Evolutionary conservation across 2,329 filamentous ascomycete species (phyloP).

Genomic region (Xylaria arbuscula): DNA sequence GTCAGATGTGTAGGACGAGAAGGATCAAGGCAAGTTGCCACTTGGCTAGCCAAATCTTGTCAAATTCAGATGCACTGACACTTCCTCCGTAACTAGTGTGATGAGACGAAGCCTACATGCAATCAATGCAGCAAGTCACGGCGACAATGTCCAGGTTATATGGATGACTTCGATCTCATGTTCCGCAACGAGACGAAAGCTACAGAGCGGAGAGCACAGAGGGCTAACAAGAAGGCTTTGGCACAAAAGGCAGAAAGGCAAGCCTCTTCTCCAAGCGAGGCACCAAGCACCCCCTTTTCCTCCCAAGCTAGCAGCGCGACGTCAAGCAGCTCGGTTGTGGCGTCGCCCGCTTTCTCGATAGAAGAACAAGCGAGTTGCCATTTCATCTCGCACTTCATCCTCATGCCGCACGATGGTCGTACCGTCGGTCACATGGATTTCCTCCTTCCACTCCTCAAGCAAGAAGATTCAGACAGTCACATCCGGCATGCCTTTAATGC

Average conservation of each 20-base stretch:
- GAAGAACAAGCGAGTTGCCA: constrained; percentile 68
- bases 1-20: constrained; percentile 78
- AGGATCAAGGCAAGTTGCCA: constrained; percentile 73
- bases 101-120: constrained; percentile 74
- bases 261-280: constrained; percentile 35
- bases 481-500: constrained; percentile 69
- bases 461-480: constrained; percentile 57
- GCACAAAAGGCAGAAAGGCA: constrained; percentile 51
- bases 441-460: constrained; percentile 65
- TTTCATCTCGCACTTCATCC: constrained; percentile 70
- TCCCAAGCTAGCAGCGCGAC: constrained; percentile 41
- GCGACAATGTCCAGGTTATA: constrained; percentile 73
- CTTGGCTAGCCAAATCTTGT: not conserved
- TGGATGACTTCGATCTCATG: constrained; percentile 77
- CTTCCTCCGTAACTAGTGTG: constrained; percentile 61
- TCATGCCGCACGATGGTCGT: constrained; percentile 62
- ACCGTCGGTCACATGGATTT: constrained; percentile 69
- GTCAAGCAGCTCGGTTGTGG: constrained; percentile 45
- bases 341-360: constrained; percentile 58
- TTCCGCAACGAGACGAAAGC: constrained; percentile 79
- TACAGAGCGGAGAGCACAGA: constrained; percentile 71
- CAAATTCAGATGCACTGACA: constrained; percentile 37
- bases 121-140: constrained; percentile 73
- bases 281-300: constrained; percentile 44
- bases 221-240: constrained; percentile 62